Evolutionary conservation across 352 stramenopile genomes (phyloP).

Genomic region (Phytopythium vexans): DNA sequence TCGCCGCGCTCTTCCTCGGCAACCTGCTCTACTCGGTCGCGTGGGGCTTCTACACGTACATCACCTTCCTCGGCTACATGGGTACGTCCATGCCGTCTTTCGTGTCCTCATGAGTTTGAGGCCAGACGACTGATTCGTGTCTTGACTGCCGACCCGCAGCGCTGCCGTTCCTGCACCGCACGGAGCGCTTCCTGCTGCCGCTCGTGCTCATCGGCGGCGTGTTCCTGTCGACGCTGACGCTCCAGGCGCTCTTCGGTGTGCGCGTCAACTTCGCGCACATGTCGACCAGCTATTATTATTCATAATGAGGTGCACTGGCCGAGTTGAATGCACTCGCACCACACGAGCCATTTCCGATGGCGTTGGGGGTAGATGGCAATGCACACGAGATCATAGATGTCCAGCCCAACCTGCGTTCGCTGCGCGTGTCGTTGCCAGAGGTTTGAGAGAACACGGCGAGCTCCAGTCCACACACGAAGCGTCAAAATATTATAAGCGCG

Average conservation of each 20-base stretch:
- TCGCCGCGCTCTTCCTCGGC: conserved; percentile 87
- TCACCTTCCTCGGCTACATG: conserved; percentile 97
- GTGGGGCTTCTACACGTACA: conserved; percentile 97
- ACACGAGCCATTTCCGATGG: neutral
- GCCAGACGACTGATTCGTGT: conserved; percentile 3
- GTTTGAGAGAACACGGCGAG: no score
- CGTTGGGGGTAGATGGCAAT: neutral
- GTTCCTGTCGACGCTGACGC: conserved; percentile 81
- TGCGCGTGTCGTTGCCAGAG: no score
- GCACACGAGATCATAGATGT: neutral
- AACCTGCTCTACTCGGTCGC: conserved; percentile 94
- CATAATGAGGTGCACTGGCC: conserved; percentile 17
- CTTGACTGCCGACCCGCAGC: conserved; percentile 23
- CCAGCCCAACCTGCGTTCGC: no score
- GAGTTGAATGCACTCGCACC: neutral
- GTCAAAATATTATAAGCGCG: no score
- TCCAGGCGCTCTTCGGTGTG: conserved; percentile 66
- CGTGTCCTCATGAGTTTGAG: neutral
- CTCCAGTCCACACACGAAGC: no score
- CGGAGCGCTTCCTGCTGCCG: conserved; percentile 87
- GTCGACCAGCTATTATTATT: conserved; percentile 84
- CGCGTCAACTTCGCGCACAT: conserved; percentile 73
- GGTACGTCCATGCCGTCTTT: conserved; percentile 37
- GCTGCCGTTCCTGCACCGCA: conserved; percentile 88
- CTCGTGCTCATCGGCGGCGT: conserved; percentile 69